Evolutionary conservation across 2,329 filamentous ascomycete species (phyloP).

Genomic region (Ambrosiella beaveri): DNA sequence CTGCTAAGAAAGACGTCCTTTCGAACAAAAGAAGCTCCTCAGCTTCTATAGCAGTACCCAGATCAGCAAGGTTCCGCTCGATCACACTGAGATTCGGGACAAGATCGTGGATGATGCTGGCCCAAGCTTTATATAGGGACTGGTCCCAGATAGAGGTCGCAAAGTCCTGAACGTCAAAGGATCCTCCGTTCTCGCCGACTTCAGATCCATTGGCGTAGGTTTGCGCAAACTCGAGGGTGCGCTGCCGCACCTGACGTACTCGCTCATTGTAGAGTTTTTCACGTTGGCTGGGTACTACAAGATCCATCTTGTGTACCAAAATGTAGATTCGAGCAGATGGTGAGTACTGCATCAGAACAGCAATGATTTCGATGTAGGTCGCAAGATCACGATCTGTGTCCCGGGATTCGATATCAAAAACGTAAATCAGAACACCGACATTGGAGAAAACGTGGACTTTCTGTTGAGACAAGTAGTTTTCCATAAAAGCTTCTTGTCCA

Average conservation of each 20-base stretch:
- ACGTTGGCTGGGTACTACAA: conserved; percentile 65
- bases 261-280: conserved; percentile 73
- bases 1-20: conserved; percentile 84
- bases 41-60: conserved; percentile 75
- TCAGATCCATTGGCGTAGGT: conserved; percentile 10
- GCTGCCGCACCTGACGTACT: conserved; percentile 56
- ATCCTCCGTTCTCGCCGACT: conserved; percentile 19
- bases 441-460: conserved; percentile 92
- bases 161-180: conserved; percentile 64
- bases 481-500: conserved; percentile 96
- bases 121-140: conserved; percentile 95
- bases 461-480: conserved; percentile 92
- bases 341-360: conserved; percentile 74
- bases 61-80: conserved; percentile 64
- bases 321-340: conserved; percentile 72
- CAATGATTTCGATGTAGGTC: conserved; percentile 81
- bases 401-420: conserved; percentile 94
- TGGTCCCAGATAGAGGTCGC: conserved; percentile 98
- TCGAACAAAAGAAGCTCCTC: conserved; percentile 92
- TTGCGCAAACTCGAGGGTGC: conserved; percentile 38
- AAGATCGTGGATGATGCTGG: conserved; percentile 89
- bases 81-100: conserved; percentile 88
- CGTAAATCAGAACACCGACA: conserved; percentile 94
- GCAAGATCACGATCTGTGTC: conserved; percentile 87
- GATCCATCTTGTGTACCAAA: conserved; percentile 96